Evolutionary conservation across 805 yeast genomes (phyloP), one percentile per base, ranked within the genome.

Genomic region (Lipomyces spencermartinsiae): DNA sequence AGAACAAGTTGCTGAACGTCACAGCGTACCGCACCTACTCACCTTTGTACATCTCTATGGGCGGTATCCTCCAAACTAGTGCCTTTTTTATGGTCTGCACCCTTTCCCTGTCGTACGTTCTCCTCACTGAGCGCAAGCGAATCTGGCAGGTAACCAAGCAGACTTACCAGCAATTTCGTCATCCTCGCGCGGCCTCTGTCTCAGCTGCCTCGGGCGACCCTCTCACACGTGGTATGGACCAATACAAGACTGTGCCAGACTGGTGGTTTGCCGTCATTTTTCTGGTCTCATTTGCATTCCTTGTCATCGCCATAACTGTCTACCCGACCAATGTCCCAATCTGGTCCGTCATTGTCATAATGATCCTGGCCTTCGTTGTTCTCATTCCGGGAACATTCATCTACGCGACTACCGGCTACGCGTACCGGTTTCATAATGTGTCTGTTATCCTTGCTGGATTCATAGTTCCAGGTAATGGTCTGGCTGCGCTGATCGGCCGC

Each of bases 21-120:
- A 74, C 71, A 1, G 83, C 82, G 72, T 88, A 87, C 75, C 78
- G 80, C 66, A 68, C 76, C n/a, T 84, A 86, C 69, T 89, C 90
- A 0, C 89, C 90, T 7, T 92, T 92, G 6, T 88, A 83, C 76
- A 87, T 86, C 73, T 75, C 86, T 49, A 90, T 91, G 8, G 91
- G 87, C 1, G 85, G 85, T 74, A 77, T 87, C 66, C 85, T 88
- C 10, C 75, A 82, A 22, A 87, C 87, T 73, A 90, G 90, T 19
- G 84, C 87, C 0, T 83, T 80, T 73, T 86, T 86, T 76, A 84
- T 85, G 55, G 75, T 85, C 61, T 85, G 86, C 72, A 89, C 91
- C 4, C 84, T 87, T 69, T 81, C 86, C 19, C 81, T 87, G 22
- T 74, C 83, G 0, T 86, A 85, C 74, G 51, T 61, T 5, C 34